Evolutionary conservation across 768 basidiomycete genomes (phyloP).

Genomic region (Macrolepiota fuliginosa): DNA sequence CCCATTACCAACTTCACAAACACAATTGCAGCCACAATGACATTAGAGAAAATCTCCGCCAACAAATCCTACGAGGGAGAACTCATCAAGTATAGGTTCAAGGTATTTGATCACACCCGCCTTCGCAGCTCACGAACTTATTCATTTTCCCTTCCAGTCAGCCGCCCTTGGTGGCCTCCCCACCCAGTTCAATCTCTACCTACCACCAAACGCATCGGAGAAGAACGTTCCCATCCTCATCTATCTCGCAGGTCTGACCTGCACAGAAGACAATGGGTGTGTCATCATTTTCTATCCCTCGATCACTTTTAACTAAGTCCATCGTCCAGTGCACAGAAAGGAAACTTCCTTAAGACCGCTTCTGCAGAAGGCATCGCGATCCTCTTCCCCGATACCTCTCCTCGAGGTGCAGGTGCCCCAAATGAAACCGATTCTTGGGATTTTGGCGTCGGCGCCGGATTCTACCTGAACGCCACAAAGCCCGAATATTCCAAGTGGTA

Average conservation of each 20-base stretch:
- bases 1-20: background rate
- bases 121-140: background rate
- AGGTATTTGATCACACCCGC: constrained; percentile 32
- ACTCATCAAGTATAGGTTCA: constrained; percentile 85
- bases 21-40: background rate
- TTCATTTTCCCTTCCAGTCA: constrained; percentile 45
- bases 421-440: constrained; percentile 86
- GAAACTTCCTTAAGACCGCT: constrained; percentile 86
- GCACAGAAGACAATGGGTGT: constrained; percentile 92
- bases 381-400: constrained; percentile 95
- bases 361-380: constrained; percentile 84
- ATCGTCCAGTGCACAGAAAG: constrained; percentile 79
- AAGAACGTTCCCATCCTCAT: constrained; percentile 65
- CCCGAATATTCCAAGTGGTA: constrained; percentile 72
- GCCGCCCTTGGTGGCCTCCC: constrained; percentile 62
- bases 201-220: constrained; percentile 59
- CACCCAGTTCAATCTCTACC: constrained; percentile 85
- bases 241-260: constrained; percentile 88
- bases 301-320: background rate
- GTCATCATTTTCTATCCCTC: constrained; percentile 17
- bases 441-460: constrained; percentile 94
- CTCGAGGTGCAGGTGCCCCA: constrained; percentile 83
- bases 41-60: constrained; percentile 67
- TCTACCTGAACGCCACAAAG: constrained; percentile 91
- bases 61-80: constrained; percentile 82